Percentiles rank a stretch among this genome's conserved stretches.
These are phyloP conservation scores for Gigaspora rosea DNA, from an alignment of 192 early-diverging fungal genomes.

Conservation along the genomic window DNA sequence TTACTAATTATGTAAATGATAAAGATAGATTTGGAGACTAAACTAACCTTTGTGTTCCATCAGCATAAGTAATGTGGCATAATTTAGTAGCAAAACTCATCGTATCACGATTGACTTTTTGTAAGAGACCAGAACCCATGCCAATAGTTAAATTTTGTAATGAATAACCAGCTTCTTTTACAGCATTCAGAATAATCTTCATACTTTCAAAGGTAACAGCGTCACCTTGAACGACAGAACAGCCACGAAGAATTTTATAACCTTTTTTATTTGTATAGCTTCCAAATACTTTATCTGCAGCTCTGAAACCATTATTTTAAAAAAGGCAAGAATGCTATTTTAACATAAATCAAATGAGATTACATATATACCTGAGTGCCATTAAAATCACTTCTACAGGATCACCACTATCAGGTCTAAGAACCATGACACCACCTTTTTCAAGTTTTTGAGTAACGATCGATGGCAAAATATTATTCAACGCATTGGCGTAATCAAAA, in stretches of 20 bases:
- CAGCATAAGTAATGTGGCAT: slow-evolving; percentile 62
- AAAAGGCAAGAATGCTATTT: neutral
- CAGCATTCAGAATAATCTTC: slow-evolving; percentile 56
- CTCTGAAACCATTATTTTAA: slow-evolving; percentile 38
- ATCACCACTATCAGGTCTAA: slow-evolving; percentile 87
- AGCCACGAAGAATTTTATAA: slow-evolving; percentile 73
- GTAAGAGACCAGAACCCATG: slow-evolving; percentile 86
- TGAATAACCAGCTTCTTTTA: slow-evolving; percentile 62
- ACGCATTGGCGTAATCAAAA: slow-evolving; percentile 78
- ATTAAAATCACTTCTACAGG: slow-evolving; percentile 72
- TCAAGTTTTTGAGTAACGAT: slow-evolving; percentile 67
- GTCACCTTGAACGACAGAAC: slow-evolving; percentile 85
- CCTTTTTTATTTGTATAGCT: slow-evolving; percentile 69
- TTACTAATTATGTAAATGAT: neutral
- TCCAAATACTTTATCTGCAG: slow-evolving; percentile 77
- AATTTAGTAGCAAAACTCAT: slow-evolving; percentile 89
- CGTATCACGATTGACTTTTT: slow-evolving; percentile 85
- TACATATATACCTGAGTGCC: slow-evolving; percentile 57
- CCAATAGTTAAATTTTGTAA: slow-evolving; percentile 78
- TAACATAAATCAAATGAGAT: neutral
- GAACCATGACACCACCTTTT: slow-evolving; percentile 77
- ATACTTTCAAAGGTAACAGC: slow-evolving; percentile 64
- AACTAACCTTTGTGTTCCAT: slow-evolving; percentile 57
- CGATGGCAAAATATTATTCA: slow-evolving; percentile 71
- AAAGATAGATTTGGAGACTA: neutral